Base-by-base conservation (phyloP, 1,139 yeast genomes). In the Suhomyces bokatorum region DNA sequence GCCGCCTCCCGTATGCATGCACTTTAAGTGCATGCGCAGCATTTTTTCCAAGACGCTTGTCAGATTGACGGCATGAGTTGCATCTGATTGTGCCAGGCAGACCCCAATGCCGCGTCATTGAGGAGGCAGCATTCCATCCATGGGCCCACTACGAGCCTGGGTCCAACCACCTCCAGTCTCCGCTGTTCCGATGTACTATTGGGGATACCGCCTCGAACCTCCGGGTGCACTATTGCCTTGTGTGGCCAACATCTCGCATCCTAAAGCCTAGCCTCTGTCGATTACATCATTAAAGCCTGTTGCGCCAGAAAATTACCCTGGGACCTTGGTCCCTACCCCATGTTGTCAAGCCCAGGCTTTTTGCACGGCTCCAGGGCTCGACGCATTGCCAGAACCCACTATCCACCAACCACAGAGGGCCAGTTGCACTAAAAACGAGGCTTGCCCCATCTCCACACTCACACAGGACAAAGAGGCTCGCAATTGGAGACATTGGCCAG, bases 1-100 rank as follows among this genome's bases (percentile, higher is more conserved):
- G 43, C 14, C 16, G 17, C n/a, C n/a, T 28, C 15, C 36, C 37
- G 26, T 40, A 40, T 40, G 43, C 43, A 40, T 20, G 39, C 43
- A 40, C 33, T 40, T 40, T 15, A 35, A 31, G 32, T 27, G 29
- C 30, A 31, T 17, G n/a, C 29, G 17, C 29, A 34, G 20, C 36
- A 22, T 16, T 27, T 34, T 35, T 16, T 17, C 6, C 24, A 20
- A 20, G 20, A 17, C 20, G 32, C 24, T 12, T 3, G 15, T 7
- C 24, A 16, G 24, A 32, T 32, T 15, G 20, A 15, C 24, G 13
- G 24, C 34, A 30, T 11, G n/a, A 26, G 29, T 10, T 26, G 29
- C 29, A 12, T 26, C 29, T 17, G 17, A 12, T 11, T 26, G 24
- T 20, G 8, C 8, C 2, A 20, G 24, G 24, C 24, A 20, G 24